Percentiles rank a stretch among this genome's conserved stretches.
Evolutionary conservation across 257 asterid genomes (phyloP).

Genomic region (Solanum paucissectum): DNA sequence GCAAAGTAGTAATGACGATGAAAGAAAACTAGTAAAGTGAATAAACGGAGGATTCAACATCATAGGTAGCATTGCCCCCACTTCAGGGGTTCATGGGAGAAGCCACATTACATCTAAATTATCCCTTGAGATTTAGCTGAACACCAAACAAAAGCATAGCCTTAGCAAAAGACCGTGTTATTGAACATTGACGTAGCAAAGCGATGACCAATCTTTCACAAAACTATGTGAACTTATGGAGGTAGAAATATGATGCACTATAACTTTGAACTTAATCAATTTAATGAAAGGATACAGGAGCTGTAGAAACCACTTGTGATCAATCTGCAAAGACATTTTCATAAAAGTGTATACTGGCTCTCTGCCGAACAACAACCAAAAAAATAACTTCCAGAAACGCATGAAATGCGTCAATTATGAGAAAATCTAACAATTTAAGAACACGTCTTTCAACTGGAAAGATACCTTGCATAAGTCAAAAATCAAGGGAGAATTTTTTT

Average conservation of each 20-base stretch:
- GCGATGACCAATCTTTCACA: not conserved
- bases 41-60: not conserved
- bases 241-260: not conserved
- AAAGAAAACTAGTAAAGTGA: not conserved
- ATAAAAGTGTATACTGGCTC: not conserved
- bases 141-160: not conserved
- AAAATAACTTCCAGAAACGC: not conserved
- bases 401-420: not conserved
- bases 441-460: not conserved
- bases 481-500: constrained; percentile 56
- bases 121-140: not conserved
- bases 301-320: not conserved
- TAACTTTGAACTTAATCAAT: not conserved
- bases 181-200: not conserved
- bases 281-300: not conserved
- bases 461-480: not conserved
- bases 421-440: not conserved
- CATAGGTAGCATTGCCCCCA: not conserved
- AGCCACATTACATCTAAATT: not conserved
- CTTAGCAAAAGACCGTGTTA: not conserved
- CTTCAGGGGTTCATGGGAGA: not conserved
- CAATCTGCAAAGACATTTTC: not conserved
- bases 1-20: not conserved
- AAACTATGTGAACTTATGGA: not conserved
- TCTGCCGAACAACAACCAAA: not conserved